Evolutionary conservation across 176 grass and related monocot species (phyloP).

Genomic region (Cenchrus purpureus): DNA sequence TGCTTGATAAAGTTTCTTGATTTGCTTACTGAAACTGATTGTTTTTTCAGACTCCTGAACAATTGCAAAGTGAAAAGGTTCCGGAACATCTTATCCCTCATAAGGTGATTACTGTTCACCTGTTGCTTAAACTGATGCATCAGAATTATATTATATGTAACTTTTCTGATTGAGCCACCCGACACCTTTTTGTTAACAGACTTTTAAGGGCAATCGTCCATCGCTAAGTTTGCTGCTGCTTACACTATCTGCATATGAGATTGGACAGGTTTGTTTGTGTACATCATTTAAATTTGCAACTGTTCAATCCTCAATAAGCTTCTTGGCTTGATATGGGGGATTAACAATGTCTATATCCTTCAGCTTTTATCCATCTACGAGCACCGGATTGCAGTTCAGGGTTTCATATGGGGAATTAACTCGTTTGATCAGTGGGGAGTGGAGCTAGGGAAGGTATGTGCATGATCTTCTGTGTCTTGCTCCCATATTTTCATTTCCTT

Average conservation of each 20-base stretch:
- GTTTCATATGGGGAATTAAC: conserved; percentile 98
- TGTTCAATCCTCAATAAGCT: conserved; percentile 19
- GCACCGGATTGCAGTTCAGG: conserved; percentile 86
- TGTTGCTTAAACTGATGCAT: not conserved
- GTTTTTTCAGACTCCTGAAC: conserved; percentile 79
- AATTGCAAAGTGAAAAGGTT: conserved; percentile 73
- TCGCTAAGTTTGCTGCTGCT: conserved; percentile 85
- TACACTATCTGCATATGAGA: conserved; percentile 75
- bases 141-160: conserved; percentile 27
- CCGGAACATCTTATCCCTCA: conserved; percentile 81
- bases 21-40: conserved; percentile 20
- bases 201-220: conserved; percentile 84
- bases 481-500: not conserved
- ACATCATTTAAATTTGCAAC: conserved; percentile 25
- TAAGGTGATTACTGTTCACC: conserved; percentile 58
- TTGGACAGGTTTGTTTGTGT: conserved; percentile 74
- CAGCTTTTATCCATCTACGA: conserved; percentile 97
- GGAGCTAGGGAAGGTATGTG: conserved; percentile 89
- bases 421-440: conserved; percentile 99
- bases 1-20: conserved; percentile 31
- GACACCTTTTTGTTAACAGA: conserved; percentile 55
- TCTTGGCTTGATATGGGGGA: not conserved
- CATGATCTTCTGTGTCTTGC: conserved; percentile 17
- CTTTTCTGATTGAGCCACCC: conserved; percentile 26
- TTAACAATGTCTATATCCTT: conserved; percentile 21